Evolutionary conservation across 495 filamentous ascomycete species (phyloP), one percentile per base, ranked within the genome.

Genomic region (Hypoxylon fuscum): DNA sequence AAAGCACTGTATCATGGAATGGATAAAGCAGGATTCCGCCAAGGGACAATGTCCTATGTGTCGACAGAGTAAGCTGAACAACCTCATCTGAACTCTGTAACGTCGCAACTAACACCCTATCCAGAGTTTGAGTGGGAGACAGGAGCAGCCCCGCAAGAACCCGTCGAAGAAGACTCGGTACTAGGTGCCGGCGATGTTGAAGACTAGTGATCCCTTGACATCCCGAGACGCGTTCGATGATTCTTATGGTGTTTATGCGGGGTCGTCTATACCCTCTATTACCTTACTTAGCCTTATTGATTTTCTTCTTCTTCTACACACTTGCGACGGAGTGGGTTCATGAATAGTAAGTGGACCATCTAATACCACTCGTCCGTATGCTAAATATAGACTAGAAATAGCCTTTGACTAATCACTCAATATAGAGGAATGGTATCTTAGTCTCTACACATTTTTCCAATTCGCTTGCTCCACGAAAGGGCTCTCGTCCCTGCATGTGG

Each of bases 41-140:
- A 94, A 96, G 69, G 95, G 93, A 12, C 86, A 96, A 41, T 99
- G 95, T 74, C 95, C 95, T 12, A 98, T 99, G 96, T 99, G 95
- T 70, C 84, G 95, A 47, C 95, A 97, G 74, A 93, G 92, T 95
- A 83, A 75, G 88, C 68, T 31, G 46, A 51, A 29, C 11, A 38
- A n/a, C 54, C 41, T 21, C 34, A 15, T 40, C 48, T 15, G 25
- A 17, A 4, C 14, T 10, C 4, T 9, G 31, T 32, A 17, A 11
- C 22, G 17, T 68, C 5, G 56, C 31, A 46, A 37, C 43, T 68
- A 20, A 59, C 15, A 41, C 38, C 10, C 69, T 77, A 69, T 64
- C 47, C 62, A 90, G 88, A 85, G 70, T 91, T 91, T 65, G 88
- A 90, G 71, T 90, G 87, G 87, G 64, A 66, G n/a, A 51, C 53